A percentile compares a stretch with the other conserved stretches of the same genome.
Evolutionary conservation across 179 eudicot genomes (phyloP).

Genomic region (Carnegiea gigantea): DNA sequence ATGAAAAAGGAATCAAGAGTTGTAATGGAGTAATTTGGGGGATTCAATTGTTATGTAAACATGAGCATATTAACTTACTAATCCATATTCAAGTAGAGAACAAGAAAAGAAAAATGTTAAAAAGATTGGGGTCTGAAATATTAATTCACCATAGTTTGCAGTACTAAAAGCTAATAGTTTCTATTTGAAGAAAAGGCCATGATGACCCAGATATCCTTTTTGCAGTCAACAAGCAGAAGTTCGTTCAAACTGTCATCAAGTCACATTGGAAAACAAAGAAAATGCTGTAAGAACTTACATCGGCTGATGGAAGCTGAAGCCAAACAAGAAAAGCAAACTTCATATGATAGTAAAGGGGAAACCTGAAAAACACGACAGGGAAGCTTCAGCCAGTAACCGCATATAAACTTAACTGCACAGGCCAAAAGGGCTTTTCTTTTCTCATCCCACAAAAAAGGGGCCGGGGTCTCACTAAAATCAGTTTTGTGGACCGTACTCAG

Average conservation of each 20-base stretch:
- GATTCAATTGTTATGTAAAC: background rate
- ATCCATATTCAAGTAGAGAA: background rate
- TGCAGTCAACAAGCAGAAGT: background rate
- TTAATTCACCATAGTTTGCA: background rate
- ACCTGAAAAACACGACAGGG: constrained; percentile 44
- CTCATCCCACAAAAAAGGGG: too few relatives aligned
- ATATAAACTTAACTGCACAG: constrained; percentile 5
- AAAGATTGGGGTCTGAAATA: background rate
- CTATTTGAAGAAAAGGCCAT: background rate
- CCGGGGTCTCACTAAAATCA: too few relatives aligned
- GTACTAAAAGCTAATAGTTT: background rate
- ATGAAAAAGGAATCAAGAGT: background rate
- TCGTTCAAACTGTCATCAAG: background rate
- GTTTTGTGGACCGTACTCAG: too few relatives aligned
- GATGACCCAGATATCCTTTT: background rate
- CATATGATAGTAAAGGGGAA: constrained; percentile 81
- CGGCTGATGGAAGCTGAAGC: constrained; percentile 87
- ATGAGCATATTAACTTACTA: background rate
- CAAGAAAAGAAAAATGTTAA: background rate
- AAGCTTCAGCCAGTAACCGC: constrained; percentile 8
- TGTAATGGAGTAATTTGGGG: background rate
- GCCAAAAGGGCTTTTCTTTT: background rate
- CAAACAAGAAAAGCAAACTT: constrained; percentile 98
- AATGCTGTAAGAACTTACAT: constrained; percentile 47
- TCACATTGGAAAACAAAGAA: constrained; percentile 5